Base-by-base conservation (phyloP, 2,329 filamentous ascomycete genomes). In the Aspergillus viridinutans region DNA sequence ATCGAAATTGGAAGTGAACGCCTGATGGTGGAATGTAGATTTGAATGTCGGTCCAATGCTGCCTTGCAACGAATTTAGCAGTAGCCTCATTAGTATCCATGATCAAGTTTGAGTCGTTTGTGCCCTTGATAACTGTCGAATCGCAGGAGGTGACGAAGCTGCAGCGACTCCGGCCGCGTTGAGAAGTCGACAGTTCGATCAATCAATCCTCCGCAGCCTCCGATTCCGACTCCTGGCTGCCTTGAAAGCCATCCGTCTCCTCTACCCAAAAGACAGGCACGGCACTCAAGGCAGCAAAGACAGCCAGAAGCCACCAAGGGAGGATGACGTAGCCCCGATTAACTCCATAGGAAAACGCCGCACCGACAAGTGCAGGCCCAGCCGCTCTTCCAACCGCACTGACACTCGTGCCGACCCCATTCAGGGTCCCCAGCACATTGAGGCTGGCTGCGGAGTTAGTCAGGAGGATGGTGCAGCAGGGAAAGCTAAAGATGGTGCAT, bases 371-470 rank as follows among this genome's bases (percentile, higher is more conserved):
- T 0, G 90, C 89, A 0, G 94, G 93, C 0, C 94, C 94, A 0
- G 83, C 67, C 0, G 91, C 92, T 50, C 92, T 80, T 1, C 92
- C 93, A 4, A 97, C 73, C 0, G 90, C 92, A 61, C 87, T 88
- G 35, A 92, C 85, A 55, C 88, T 89, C 0, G 92, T 96, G 0
- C 91, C 92, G 59, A 96, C 86, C 2, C 93, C 94, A 68, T 97
- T 97, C 55, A 97, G 77, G 0, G 92, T 97, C 1, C 92, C 92
- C 4, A 97, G 82, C 9, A 96, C 84, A 47, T 83, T 79, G 17
- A 96, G 77, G 54, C 88, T 92, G 1, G 81, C 76, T 4, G 91
- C 91, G 9, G 88, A 90, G 74, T 97, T 97, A 28, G 92, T 97
- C 40, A 97, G 82, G 50, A 97, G 80, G 64, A 97, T 97, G 5